These are phyloP conservation scores for Trichoderma semiorbis DNA, from an alignment of 2,329 filamentous ascomycete genomes.

Conservation along the genomic window DNA sequence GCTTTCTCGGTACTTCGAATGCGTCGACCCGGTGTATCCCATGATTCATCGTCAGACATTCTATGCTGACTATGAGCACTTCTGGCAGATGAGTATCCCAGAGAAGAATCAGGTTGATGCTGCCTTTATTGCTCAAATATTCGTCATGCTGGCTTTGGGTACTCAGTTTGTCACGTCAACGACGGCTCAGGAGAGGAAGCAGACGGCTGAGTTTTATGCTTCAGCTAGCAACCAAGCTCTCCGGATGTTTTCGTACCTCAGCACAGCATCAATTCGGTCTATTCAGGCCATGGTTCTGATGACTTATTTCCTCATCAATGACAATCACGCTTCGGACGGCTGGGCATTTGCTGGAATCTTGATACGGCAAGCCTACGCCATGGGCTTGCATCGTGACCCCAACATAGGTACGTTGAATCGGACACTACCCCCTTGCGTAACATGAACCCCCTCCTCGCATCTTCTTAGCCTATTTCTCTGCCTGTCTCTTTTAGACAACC, in stretches of 20 bases:
- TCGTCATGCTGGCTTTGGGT: slow-evolving; percentile 73
- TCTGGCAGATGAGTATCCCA: slow-evolving; percentile 60
- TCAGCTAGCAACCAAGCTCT: slow-evolving; percentile 76
- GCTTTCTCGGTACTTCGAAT: slow-evolving; percentile 61
- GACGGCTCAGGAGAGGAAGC: slow-evolving; percentile 60
- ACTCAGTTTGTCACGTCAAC: slow-evolving; percentile 69
- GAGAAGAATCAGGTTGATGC: slow-evolving; percentile 63
- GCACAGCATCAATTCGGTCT: slow-evolving; percentile 67
- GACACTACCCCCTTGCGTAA: not conserved
- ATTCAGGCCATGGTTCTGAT: slow-evolving; percentile 79
- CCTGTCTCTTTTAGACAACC: not conserved
- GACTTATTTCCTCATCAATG: slow-evolving; percentile 80
- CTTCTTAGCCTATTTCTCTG: not conserved
- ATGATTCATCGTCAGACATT: slow-evolving; percentile 75
- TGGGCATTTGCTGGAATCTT: slow-evolving; percentile 79
- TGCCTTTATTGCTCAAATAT: slow-evolving; percentile 67
- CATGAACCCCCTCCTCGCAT: not conserved
- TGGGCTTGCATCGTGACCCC: slow-evolving; percentile 76
- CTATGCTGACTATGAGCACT: slow-evolving; percentile 73
- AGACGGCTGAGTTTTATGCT: slow-evolving; percentile 78
- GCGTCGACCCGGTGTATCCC: slow-evolving; percentile 76
- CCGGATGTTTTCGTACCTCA: slow-evolving; percentile 72
- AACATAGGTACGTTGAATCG: slow-evolving; percentile 54
- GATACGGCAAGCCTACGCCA: slow-evolving; percentile 74
- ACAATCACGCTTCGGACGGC: slow-evolving; percentile 78